Evolutionary conservation across 2,329 filamentous ascomycete species (phyloP), one percentile per base, ranked within the genome.

Genomic region (Dothistroma septosporum): DNA sequence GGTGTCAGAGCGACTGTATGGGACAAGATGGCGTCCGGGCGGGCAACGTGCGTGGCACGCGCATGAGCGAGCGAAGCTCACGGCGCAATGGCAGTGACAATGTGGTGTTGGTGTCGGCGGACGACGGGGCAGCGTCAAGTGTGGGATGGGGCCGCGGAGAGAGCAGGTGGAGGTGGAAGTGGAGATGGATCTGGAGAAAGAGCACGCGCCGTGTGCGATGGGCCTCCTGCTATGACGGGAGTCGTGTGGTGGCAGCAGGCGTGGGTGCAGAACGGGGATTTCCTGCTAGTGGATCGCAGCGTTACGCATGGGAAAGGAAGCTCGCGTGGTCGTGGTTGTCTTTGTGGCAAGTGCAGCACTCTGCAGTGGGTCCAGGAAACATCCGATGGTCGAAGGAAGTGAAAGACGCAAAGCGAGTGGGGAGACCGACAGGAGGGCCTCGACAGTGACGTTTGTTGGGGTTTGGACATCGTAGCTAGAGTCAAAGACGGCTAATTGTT

Each of bases 21-120:
- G 32, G 28, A n/a, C 41, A 52, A 53, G 35, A 41, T 53, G 59
- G 49, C 49, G 41, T 33, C 50, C 33, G 58, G 49, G 32, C 31
- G 50, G 37, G 33, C 55, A 55, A 60, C 49, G 33, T 35, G 50
- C 52, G 55, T 41, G 58, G 47, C 58, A 58, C 60, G 47, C 48
- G 56, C 60, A 52, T 53, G 59, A 46, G 41, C 49, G 37, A 31
- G 49, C 49, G 48, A 24, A 32, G 54, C 44, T 2, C 11, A 19
- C n/a, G 28, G 28, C 19, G 14, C 28, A 9, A 19, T 12, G 48
- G 59, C 47, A 61, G 49, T 57, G 49, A 52, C 59, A 28, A 28
- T 28, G 24, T 28, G 24, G 24, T 28, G 6, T 28, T 28, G 24
- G 24, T 28, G 24, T 28, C 24, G 24, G 24, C 24, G 24, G 24